Base-by-base conservation (phyloP, 495 filamentous ascomycete species). In the Aspergillus olivimuriae region DNA sequence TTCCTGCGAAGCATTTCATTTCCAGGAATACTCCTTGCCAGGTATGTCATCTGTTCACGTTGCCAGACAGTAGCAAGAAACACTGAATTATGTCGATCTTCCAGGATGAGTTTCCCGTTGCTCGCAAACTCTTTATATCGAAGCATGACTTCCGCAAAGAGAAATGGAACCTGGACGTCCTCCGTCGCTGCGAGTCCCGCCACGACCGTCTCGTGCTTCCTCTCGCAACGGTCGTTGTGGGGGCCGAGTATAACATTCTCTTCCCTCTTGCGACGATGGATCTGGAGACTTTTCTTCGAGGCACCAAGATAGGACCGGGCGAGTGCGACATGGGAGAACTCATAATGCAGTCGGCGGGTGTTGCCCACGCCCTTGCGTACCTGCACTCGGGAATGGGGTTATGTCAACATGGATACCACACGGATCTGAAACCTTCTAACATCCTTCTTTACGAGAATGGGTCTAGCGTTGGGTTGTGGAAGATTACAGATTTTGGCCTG, bases 401-500 rank as follows among this genome's bases (percentile, higher is more conserved):
- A 14, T 55, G 47, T 33, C 55, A 57, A 14, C 33, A 30, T 41
- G n/a, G n/a, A n/a, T n/a, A n/a, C n/a, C n/a, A n/a, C n/a, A n/a
- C n/a, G n/a, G 57, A 61, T 23, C 33, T 61, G 8, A 61, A 61
- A 33, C 51, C 47, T 0, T 44, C 47, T 0, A 61, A 61, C 42
- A 53, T 61, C 18, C 45, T 61, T 0, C 34, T 61, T 0, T 57
- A 43, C 12, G 21, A 35, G 9, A 10, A 45, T 1, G 22, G 7
- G n/a, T 22, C 16, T 6, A 15, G 31, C 21, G 46, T 53, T 4
- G 53, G 57, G 6, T 45, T 45, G 20, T 60, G 57, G 57, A 57
- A 47, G 39, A 60, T 60, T 10, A 37, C 50, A 0, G 53, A 60
- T 39, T 60, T 60, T 34, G 53, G 57, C 2, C 51, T 55, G 12